Conservation (phyloP, 352 stramenopile species). For the Elongisporangium senticosum region DNA sequence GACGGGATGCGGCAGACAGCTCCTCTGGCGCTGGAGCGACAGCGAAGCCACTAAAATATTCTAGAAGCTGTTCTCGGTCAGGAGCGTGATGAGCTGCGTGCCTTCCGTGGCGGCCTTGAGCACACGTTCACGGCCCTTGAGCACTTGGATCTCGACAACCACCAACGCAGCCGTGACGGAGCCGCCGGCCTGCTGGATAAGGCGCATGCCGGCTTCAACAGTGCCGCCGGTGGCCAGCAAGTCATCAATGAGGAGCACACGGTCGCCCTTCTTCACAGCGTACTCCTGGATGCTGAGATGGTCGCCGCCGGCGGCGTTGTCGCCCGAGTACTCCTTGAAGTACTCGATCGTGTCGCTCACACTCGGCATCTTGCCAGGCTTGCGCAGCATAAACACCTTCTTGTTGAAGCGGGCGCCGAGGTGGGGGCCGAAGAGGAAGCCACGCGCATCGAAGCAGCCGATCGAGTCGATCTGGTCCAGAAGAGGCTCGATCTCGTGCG, state of each 20-base stretch:
- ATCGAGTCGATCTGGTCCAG: constrained; percentile 68
- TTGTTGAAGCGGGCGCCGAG: constrained; percentile 94
- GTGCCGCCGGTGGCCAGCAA: constrained; percentile 96
- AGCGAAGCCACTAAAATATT: background rate
- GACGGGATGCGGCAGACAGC: background rate
- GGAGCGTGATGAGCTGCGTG: constrained; percentile 51
- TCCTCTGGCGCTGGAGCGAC: background rate
- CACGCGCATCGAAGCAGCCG: constrained; percentile 93
- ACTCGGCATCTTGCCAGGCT: constrained; percentile 97
- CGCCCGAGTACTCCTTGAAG: constrained; percentile 90
- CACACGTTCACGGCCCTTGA: constrained; percentile 49
- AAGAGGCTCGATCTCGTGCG: constrained; percentile 50
- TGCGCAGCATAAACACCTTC: constrained; percentile 98
- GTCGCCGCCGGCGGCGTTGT: constrained; percentile 80
- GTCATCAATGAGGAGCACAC: constrained; percentile 97
- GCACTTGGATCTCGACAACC: constrained; percentile 90
- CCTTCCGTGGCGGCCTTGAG: constrained; percentile 30
- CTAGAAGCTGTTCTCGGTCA: constrained; percentile 70
- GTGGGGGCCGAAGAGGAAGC: constrained; percentile 96
- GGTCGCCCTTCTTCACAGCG: constrained; percentile 66
- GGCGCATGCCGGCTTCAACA: constrained; percentile 80
- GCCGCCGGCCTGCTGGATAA: constrained; percentile 84
- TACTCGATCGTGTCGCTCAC: constrained; percentile 90
- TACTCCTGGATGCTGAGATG: constrained; percentile 83
- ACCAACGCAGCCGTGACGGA: constrained; percentile 90